A percentile compares a stretch with the other conserved stretches of the same genome.
phyloP scores from a whole-genome alignment of 192 early-diverging fungal genomes.

The Podochytrium sp. region DNA sequence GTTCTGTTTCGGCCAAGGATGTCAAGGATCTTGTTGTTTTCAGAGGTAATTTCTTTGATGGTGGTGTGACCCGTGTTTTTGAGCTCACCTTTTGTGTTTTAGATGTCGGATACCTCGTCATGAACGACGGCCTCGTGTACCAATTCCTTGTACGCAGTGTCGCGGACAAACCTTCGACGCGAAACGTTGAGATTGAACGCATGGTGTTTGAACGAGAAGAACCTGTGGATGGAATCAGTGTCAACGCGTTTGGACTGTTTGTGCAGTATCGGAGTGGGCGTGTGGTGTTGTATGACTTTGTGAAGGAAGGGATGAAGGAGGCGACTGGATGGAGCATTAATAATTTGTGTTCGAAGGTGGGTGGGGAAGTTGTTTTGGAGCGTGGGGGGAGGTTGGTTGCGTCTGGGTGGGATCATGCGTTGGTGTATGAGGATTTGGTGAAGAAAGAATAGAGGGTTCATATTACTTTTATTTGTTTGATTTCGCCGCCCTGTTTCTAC shows the following conservation, averaged over 20 bases:
- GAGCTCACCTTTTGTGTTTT: not conserved
- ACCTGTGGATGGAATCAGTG: not conserved
- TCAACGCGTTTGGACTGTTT: not conserved
- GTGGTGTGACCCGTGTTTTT: not conserved
- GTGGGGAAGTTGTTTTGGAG: not conserved
- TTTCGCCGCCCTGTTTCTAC: too few species aligned
- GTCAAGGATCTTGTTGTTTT: constrained; percentile 7
- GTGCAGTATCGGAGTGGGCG: not conserved
- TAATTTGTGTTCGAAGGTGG: not conserved
- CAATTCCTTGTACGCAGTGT: not conserved
- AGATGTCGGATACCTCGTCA: not conserved
- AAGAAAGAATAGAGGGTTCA: too few species aligned
- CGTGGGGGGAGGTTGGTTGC: not conserved
- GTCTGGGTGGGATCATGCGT: constrained; percentile 18
- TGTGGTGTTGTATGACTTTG: not conserved
- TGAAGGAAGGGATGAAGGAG: not conserved
- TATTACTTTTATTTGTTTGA: too few species aligned
- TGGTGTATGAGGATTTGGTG: not conserved
- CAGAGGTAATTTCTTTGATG: constrained; percentile 14
- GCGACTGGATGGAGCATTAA: not conserved
- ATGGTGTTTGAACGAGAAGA: not conserved
- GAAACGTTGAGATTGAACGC: not conserved
- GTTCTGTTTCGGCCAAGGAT: not conserved
- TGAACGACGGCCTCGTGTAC: not conserved
- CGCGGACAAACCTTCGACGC: not conserved